Evolutionary conservation across 164 flowering plant species (phyloP).

Genomic region (Chimonanthus praecox): DNA sequence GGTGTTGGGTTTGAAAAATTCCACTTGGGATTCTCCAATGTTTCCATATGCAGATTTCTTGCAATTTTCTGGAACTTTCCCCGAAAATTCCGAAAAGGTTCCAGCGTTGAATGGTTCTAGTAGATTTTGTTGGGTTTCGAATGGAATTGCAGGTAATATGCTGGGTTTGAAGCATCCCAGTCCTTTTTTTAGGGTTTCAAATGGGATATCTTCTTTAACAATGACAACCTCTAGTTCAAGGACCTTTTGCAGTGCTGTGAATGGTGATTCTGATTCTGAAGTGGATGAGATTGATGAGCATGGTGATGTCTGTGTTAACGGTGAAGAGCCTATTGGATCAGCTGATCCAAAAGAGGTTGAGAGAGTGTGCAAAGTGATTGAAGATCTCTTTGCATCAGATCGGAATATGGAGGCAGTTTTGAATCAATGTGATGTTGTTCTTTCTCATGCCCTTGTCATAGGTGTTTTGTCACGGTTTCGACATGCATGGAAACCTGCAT

Average conservation of each 20-base stretch:
- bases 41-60: not conserved
- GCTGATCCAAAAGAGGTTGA: constrained; percentile 59
- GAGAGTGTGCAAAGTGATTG: constrained; percentile 69
- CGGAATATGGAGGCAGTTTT: constrained; percentile 83
- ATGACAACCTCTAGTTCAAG: constrained; percentile 7
- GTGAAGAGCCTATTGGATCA: constrained; percentile 10
- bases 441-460: constrained; percentile 61
- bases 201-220: not conserved
- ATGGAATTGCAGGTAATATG: not conserved
- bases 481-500: constrained; percentile 77
- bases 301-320: constrained; percentile 2
- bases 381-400: constrained; percentile 77
- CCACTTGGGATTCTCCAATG: not conserved
- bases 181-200: not conserved
- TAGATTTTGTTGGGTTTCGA: not conserved
- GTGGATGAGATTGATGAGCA: constrained; percentile 10
- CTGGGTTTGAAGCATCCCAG: constrained; percentile 5
- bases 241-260: constrained; percentile 21
- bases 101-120: not conserved
- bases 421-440: constrained; percentile 55
- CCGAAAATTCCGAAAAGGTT: not conserved
- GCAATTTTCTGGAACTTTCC: not conserved
- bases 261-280: constrained; percentile 6
- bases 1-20: not conserved
- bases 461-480: constrained; percentile 56